A percentile compares a stretch with the other conserved stretches of the same genome.
Evolutionary conservation across 805 yeast species (phyloP).

Genomic region (Scheffersomyces ergatensis): DNA sequence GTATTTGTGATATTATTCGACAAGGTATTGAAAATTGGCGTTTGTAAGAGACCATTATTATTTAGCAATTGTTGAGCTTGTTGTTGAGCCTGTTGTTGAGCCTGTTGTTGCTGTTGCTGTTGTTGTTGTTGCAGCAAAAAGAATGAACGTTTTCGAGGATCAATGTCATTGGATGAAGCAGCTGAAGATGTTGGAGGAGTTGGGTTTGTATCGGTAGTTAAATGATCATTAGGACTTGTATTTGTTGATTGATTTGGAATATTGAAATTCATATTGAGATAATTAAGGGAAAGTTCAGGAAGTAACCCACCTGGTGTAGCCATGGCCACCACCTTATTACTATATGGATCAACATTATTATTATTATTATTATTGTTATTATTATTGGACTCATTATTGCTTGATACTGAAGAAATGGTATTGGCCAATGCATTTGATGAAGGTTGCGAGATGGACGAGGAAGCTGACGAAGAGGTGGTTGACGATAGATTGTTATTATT

Average conservation of each 20-base stretch:
- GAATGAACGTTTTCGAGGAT: background rate
- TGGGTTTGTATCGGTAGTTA: background rate
- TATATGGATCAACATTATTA: background rate
- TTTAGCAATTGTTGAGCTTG: background rate
- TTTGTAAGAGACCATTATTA: conserved; percentile 14
- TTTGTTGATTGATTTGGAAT: background rate
- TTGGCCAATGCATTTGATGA: background rate
- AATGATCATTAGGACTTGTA: background rate
- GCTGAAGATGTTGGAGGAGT: background rate
- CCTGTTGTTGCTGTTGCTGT: background rate
- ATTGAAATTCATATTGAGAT: conserved; percentile 7
- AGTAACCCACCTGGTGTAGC: background rate
- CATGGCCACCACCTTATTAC: background rate
- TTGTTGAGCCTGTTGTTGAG: background rate
- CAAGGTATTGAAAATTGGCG: conserved; percentile 24
- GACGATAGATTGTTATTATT: background rate
- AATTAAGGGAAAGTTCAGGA: conserved; percentile 10
- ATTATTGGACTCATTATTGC: background rate
- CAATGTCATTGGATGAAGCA: background rate
- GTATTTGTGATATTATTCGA: conserved; percentile 36
- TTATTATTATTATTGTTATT: background rate
- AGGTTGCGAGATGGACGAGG: background rate
- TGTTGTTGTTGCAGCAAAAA: background rate
- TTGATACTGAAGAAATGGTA: background rate
- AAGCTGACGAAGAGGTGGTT: background rate